Evolutionary conservation across 352 stramenopile genomes (phyloP), one percentile per base, ranked within the genome.

Genomic region (Globisporangium lucens): DNA sequence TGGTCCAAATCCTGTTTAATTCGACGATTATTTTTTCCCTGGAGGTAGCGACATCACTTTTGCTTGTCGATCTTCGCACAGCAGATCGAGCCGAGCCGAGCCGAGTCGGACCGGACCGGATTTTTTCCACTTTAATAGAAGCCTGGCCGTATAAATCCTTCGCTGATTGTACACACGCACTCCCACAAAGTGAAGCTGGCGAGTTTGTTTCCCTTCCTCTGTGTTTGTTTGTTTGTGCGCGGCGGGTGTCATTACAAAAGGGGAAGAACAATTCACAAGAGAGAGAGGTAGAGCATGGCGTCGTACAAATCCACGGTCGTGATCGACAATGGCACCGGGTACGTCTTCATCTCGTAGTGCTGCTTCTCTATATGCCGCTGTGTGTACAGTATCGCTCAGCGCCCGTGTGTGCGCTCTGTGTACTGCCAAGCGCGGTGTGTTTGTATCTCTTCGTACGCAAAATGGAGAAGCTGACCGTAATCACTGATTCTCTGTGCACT

Each of bases 261-360:
- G 33, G 38, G 22, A 47, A 64, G 8, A 38, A 47, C 43, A 51
- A 51, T 51, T 17, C 43, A 24, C 7, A 47, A 57, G 36, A 43
- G n/a, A 38, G 35, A 43, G n/a, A 13, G 15, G 47, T 13, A 6
- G 63, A 59, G 29, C 41, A 90, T 91, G 83, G 79, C 83, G 67
- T 83, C 76, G 51, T 84, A 80, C 67, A 98, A 98, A 74, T 91
- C 94, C n/a, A 89, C 95, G 43, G 90, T 98, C 49, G 95, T 98
- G 41, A 98, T 98, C 73, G 95, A 98, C 79, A 98, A 98, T 90
- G 95, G 95, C 71, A 98, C 95, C 8, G 95, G 95, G 83, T 98
- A 69, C 73, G 87, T 75, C 30, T 15, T n/a, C 29, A 2, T 58
- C 20, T 27, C 62, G 38, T 61, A 51, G 43, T 2, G 43, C 43